phyloP scores from a whole-genome alignment of 73 alveolate species.

The Diophrys appendiculata region DNA sequence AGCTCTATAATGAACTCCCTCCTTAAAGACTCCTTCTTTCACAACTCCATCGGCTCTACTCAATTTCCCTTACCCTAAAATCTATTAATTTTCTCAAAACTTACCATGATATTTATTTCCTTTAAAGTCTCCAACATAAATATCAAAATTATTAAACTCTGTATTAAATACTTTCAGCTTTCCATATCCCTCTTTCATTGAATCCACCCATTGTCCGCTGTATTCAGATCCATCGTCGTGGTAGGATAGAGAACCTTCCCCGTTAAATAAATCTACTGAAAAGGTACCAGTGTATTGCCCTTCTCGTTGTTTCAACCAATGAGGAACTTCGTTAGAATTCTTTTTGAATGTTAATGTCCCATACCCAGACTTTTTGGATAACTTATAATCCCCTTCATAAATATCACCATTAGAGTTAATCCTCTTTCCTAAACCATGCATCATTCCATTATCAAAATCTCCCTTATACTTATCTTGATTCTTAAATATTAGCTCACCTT shows the following conservation, averaged over 20 bases:
- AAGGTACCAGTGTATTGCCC: background rate
- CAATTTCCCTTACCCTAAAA: no score
- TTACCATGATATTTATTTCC: background rate
- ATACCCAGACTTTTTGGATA: background rate
- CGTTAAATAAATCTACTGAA: background rate
- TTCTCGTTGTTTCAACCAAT: background rate
- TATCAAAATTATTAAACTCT: background rate
- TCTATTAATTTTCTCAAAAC: no score
- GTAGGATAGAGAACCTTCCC: background rate
- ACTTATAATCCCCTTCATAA: background rate
- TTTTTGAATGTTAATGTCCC: background rate
- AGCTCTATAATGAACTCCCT: no score
- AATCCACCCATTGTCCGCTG: background rate
- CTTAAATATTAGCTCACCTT: background rate
- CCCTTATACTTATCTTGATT: background rate
- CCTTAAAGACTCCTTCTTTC: no score
- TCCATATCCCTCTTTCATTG: background rate
- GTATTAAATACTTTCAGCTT: no score
- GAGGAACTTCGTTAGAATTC: background rate
- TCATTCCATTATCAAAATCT: background rate
- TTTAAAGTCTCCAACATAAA: background rate
- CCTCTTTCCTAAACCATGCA: background rate
- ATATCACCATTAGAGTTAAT: background rate
- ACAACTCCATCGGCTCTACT: no score
- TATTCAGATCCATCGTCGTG: background rate